Conservation (phyloP, 805 yeast genomes). For the Hanseniaspora lindneri region DNA sequence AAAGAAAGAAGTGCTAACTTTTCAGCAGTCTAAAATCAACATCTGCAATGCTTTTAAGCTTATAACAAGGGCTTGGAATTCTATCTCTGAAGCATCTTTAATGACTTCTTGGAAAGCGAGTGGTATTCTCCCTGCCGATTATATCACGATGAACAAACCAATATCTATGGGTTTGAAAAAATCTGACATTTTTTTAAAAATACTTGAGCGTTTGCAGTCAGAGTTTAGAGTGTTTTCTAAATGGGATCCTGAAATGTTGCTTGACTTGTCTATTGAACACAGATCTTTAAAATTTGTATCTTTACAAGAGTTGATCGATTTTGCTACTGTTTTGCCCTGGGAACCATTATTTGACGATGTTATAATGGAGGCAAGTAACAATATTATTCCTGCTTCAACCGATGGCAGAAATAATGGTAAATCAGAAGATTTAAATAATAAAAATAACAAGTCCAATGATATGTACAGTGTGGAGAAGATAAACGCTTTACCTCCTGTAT, state of each 20-base stretch:
- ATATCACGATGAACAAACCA: constrained; percentile 25
- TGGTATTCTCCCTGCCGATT: constrained; percentile 31
- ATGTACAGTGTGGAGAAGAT: background rate
- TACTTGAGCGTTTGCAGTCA: constrained; percentile 36
- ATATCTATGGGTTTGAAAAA: constrained; percentile 28
- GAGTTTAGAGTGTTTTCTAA: constrained; percentile 40
- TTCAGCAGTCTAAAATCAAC: constrained; percentile 37
- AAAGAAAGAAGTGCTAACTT: constrained; percentile 21
- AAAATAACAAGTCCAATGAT: too few relatives aligned
- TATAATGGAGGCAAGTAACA: background rate
- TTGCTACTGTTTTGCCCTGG: constrained; percentile 42
- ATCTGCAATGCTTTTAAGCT: constrained; percentile 47
- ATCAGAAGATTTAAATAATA: too few relatives aligned
- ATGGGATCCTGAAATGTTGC: constrained; percentile 46
- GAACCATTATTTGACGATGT: constrained; percentile 23
- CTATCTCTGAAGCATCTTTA: constrained; percentile 29
- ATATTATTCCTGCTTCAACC: background rate
- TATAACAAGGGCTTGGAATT: constrained; percentile 47
- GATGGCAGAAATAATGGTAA: too few relatives aligned
- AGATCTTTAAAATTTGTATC: constrained; percentile 40
- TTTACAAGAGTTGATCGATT: constrained; percentile 48
- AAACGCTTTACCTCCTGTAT: background rate
- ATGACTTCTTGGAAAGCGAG: constrained; percentile 36
- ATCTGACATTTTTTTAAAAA: constrained; percentile 32
- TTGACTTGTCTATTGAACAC: constrained; percentile 38